These are phyloP conservation scores for Canariomyces notabilis DNA, from an alignment of 2,329 filamentous ascomycete genomes.

Conservation along the genomic window DNA sequence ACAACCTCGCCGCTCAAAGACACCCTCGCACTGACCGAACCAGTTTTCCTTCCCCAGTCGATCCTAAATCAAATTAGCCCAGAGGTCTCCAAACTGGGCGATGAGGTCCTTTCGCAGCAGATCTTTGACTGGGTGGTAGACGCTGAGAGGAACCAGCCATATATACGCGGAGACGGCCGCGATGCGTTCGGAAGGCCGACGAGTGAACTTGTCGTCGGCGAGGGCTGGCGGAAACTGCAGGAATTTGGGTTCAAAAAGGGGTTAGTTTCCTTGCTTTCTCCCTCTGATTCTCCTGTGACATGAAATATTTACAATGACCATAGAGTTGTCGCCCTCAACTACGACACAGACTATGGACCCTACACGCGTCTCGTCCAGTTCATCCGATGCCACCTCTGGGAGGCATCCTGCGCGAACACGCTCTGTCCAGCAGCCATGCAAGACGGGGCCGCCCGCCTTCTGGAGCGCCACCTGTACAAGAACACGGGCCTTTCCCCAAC, in stretches of 20 bases:
- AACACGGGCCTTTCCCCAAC: constrained; percentile 20
- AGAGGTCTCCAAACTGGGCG: constrained; percentile 44
- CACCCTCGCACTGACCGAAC: background rate
- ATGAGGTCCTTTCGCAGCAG: constrained; percentile 48
- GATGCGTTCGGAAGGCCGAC: constrained; percentile 58
- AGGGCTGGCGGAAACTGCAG: constrained; percentile 62
- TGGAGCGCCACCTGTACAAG: constrained; percentile 40
- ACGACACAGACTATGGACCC: constrained; percentile 46
- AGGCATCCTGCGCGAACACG: constrained; percentile 53
- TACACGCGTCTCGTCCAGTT: constrained; percentile 58
- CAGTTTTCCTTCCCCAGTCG: constrained; percentile 46
- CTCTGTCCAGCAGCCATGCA: constrained; percentile 64
- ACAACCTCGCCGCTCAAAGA: too few relatives aligned
- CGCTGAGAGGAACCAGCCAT: constrained; percentile 60
- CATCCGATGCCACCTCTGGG: constrained; percentile 54
- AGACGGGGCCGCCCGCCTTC: constrained; percentile 53
- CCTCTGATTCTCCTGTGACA: background rate
- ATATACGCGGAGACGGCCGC: constrained; percentile 50
- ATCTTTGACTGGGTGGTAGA: constrained; percentile 57
- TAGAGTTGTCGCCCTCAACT: constrained; percentile 54
- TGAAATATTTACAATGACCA: background rate
- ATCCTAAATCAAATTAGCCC: constrained; percentile 36
- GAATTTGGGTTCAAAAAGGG: constrained; percentile 54
- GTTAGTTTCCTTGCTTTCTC: too few relatives aligned
- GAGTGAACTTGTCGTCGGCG: constrained; percentile 56